Evolutionary conservation across 2,329 filamentous ascomycete species (phyloP), one percentile per base, ranked within the genome.

Genomic region (Paecilomyces fulvus): DNA sequence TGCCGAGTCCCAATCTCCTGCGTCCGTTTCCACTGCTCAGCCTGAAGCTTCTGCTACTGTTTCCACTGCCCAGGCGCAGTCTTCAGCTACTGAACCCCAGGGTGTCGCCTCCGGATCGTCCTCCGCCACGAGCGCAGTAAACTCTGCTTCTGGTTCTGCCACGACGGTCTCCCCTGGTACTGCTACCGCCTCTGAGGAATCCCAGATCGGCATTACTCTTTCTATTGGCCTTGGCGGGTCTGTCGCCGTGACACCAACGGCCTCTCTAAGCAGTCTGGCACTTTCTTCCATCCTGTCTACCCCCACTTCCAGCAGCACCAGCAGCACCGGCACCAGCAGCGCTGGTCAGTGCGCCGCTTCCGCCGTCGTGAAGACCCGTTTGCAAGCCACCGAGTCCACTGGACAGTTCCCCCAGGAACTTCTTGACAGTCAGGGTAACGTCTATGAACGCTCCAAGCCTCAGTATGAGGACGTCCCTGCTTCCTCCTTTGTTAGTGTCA

Each of bases 391-490:
- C 6, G 77, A 83, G 62, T 77, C 70, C 59, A 75, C 79, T 10
- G n/a, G 14, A n/a, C 37, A 43, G 37, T 17, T 90, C 75, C 88
- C 91, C 6, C 72, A 78, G 11, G 76, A 72, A 23, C 85, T 97
- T 14, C 78, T 92, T 43, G 79, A 84, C 60, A 71, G 73, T 43
- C 72, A 79, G 23, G 89, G 89, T 61, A 85, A 82, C 37, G 78
- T 96, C 64, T 91, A 92, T 69, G 88, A 90, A 61, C 87, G 88
- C 63, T 87, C 85, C 71, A 95, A 94, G 80, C 94, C 94, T 12
- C 89, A 96, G 71, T 99, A 97, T 69, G 83, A 88, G 68, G 76
- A 77, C 48, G 74, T 89, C 2, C 73, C 84, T 2, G 82, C 79
- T n/a, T 80, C 78, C 58, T 82, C 81, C 31, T 96, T 99, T 67